Conservation (phyloP, 106 monocot genomes). For the Amphibolis antarctica region DNA sequence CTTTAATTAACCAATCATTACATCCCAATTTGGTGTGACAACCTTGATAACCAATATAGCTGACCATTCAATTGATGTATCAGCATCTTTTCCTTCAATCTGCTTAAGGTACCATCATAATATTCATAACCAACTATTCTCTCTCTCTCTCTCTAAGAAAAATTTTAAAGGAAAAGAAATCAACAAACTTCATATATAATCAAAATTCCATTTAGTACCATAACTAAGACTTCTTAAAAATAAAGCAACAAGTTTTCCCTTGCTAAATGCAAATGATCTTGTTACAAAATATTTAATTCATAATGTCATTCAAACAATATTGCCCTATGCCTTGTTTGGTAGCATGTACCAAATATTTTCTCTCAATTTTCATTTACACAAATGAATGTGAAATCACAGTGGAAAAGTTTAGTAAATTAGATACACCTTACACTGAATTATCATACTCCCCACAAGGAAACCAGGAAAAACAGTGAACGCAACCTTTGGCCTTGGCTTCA, state of each 20-base stretch:
- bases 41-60: no score
- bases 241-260: not conserved
- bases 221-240: not conserved
- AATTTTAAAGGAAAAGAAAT: no score
- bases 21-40: no score
- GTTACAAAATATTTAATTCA: conserved; percentile 4
- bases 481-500: conserved; percentile 36
- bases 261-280: not conserved
- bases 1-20: no score
- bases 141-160: no score
- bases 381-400: conserved; percentile 20
- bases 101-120: no score
- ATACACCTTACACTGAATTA: conserved; percentile 86
- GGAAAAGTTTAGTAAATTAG: conserved; percentile 28
- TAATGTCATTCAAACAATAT: conserved; percentile 11
- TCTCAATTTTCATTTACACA: conserved; percentile 37
- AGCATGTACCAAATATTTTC: conserved; percentile 8
- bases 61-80: no score
- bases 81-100: no score
- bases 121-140: no score
- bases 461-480: conserved; percentile 92
- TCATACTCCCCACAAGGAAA: conserved; percentile 58
- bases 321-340: conserved; percentile 1
- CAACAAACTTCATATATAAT: no score
- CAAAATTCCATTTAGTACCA: not conserved